Base-by-base conservation (phyloP, 2,329 filamentous ascomycete genomes). In the Exutisphaerella laricina region DNA sequence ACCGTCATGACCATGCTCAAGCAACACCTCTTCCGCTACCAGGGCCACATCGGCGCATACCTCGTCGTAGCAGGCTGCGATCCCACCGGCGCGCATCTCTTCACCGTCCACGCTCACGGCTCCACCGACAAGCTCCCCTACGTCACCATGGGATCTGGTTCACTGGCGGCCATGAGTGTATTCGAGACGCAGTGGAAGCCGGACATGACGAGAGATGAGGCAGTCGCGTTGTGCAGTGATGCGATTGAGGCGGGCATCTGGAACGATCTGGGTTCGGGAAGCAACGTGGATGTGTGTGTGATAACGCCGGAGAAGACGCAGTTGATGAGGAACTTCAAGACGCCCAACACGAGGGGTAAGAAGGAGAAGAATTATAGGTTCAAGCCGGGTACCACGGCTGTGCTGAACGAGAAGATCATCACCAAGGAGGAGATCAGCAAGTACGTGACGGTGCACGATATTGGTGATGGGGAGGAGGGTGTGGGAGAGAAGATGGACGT, bases 1-100 rank as follows among this genome's bases (percentile, higher is more conserved):
- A 98, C 92, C 51, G 94, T 89, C 77, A 98, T 98, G 92, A 98
- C 92, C 39, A 84, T 98, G 75, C 83, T 98, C 54, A 98, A 98
- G 77, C 92, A 98, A 73, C 92, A 98, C 69, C 85, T 98, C 51
- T 98, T 98, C 84, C 83, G 86, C 59, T 87, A 98, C 76, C 92
- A 98, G 69, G 92, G 92, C 57, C 79, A 98, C 73, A 95, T 98
- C 58, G 92, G 94, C 58, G 92, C 92, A 53, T 98, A 98, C 70
- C 83, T 98, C 45, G 92, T 98, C 55, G 87, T 98, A 45, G 92
- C 92, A 26, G 92, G 92, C 54, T 89, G 94, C 62, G 92, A 98
- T 66, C 90, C 94, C 23, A 98, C 92, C 1, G 92, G 92, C 60
- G 81, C 84, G 33, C 88, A 95, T 60, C 83, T 98, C 50, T 98